phyloP scores from a whole-genome alignment of 2,329 filamentous ascomycete species.

The Microsporum audouinii region DNA sequence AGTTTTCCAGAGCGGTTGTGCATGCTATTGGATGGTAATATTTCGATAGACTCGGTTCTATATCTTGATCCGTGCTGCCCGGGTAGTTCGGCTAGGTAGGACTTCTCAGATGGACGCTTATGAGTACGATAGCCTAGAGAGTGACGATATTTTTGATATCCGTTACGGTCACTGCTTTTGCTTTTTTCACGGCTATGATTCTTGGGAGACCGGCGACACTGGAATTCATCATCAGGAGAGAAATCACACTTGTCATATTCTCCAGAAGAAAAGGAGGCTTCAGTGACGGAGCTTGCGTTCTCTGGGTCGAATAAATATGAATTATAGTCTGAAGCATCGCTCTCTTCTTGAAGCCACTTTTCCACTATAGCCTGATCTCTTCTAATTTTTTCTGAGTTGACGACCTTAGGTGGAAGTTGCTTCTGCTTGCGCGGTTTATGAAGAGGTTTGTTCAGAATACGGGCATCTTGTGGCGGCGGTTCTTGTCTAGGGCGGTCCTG shows the following conservation, averaged over 20 bases:
- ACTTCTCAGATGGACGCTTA: slow-evolving; percentile 17
- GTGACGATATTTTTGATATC: not conserved
- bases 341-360: slow-evolving; percentile 15
- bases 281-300: slow-evolving; percentile 20
- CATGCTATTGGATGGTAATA: slow-evolving; percentile 19
- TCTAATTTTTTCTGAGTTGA: slow-evolving; percentile 8
- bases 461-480: not conserved
- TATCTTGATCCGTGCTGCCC: slow-evolving; percentile 10
- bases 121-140: slow-evolving; percentile 20
- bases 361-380: slow-evolving; percentile 8
- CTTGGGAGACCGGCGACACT: slow-evolving; percentile 13
- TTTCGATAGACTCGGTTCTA: slow-evolving; percentile 16
- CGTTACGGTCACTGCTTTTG: slow-evolving; percentile 12
- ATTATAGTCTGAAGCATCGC: slow-evolving; percentile 23
- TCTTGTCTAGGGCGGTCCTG: not conserved
- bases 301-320: slow-evolving; percentile 21
- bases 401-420: slow-evolving; percentile 9
- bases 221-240: not conserved
- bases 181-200: not conserved
- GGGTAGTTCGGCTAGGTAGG: not conserved
- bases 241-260: slow-evolving; percentile 13
- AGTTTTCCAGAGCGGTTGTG: slow-evolving; percentile 4
- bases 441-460: not conserved
- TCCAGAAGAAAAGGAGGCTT: slow-evolving; percentile 16
- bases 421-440: slow-evolving; percentile 5